Percentiles rank a stretch among this genome's conserved stretches.
Conservation (phyloP, 495 filamentous ascomycete species). For the Neurospora sp. region DNA sequence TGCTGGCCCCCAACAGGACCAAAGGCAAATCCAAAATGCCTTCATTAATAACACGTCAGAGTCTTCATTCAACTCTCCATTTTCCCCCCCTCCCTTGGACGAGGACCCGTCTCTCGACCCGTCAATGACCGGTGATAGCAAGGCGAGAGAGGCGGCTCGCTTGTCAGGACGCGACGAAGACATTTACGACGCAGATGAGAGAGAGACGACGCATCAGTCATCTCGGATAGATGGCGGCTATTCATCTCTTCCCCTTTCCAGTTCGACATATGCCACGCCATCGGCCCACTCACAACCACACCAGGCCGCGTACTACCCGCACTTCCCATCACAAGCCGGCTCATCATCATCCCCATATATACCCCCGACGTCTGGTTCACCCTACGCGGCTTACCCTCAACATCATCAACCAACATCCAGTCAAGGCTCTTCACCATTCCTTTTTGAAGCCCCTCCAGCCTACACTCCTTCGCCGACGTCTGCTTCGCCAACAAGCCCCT, state of each 20-base stretch:
- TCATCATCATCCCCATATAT: slow-evolving; percentile 10
- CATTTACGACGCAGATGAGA: neutral
- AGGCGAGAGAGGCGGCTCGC: slow-evolving; percentile 29
- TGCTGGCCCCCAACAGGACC: neutral
- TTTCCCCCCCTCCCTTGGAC: neutral
- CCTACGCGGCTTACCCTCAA: slow-evolving; percentile 15
- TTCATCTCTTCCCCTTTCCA: neutral
- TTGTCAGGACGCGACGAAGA: neutral
- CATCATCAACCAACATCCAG: neutral
- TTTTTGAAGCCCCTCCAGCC: slow-evolving; percentile 35
- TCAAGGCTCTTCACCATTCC: slow-evolving; percentile 8
- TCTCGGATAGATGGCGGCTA: neutral
- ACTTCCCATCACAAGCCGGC: slow-evolving; percentile 5
- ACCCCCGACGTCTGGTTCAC: slow-evolving; percentile 8
- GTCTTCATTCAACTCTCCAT: neutral
- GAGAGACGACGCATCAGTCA: neutral
- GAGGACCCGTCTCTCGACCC: slow-evolving; percentile 1
- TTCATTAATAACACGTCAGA: neutral
- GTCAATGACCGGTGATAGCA: slow-evolving; percentile 24
- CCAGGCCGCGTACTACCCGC: slow-evolving; percentile 14
- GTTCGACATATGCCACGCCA: neutral
- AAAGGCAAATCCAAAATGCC: neutral
- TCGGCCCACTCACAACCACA: slow-evolving; percentile 1
- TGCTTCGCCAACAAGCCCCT: slow-evolving; percentile 22
- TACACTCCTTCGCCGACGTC: slow-evolving; percentile 32